Percentiles rank a stretch among this genome's conserved stretches.
phyloP scores from a whole-genome alignment of 257 asterid genomes.

The Lithospermum erythrorhizon region DNA sequence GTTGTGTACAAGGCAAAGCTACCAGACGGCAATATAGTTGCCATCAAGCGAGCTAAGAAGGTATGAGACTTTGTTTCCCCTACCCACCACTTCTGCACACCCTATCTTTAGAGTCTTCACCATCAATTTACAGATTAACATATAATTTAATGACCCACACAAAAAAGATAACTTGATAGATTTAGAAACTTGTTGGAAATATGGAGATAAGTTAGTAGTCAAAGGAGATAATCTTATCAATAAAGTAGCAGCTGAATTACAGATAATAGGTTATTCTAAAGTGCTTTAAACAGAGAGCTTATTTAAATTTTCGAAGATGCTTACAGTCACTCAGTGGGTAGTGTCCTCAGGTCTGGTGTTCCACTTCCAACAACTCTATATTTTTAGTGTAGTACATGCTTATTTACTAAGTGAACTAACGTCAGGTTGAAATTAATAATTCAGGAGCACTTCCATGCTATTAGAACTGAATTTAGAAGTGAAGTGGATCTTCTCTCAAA shows the following conservation, averaged over 20 bases:
- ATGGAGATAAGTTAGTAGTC: neutral
- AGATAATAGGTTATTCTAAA: neutral
- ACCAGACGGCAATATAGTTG: conserved; percentile 71
- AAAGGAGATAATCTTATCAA: neutral
- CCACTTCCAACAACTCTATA: too few species aligned
- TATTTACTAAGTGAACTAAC: neutral
- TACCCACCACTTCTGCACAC: neutral
- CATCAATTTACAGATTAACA: too few species aligned
- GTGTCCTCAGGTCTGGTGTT: too few species aligned
- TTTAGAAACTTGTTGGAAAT: neutral
- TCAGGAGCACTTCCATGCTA: conserved; percentile 55
- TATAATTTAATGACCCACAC: too few species aligned
- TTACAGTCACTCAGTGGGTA: too few species aligned
- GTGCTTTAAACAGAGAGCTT: neutral
- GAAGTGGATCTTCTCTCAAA: conserved; percentile 93
- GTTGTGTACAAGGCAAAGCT: conserved; percentile 79
- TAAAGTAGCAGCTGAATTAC: neutral
- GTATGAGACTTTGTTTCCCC: conserved; percentile 22
- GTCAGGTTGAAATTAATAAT: neutral
- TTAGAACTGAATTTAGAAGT: conserved; percentile 64
- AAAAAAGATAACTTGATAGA: too few species aligned
- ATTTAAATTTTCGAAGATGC: too few species aligned
- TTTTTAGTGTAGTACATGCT: neutral
- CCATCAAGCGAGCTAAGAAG: conserved; percentile 95
- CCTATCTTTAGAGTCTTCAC: too few species aligned